Evolutionary conservation across 192 early-diverging fungal genomes (phyloP).

Genomic region (Podila minutissima): DNA sequence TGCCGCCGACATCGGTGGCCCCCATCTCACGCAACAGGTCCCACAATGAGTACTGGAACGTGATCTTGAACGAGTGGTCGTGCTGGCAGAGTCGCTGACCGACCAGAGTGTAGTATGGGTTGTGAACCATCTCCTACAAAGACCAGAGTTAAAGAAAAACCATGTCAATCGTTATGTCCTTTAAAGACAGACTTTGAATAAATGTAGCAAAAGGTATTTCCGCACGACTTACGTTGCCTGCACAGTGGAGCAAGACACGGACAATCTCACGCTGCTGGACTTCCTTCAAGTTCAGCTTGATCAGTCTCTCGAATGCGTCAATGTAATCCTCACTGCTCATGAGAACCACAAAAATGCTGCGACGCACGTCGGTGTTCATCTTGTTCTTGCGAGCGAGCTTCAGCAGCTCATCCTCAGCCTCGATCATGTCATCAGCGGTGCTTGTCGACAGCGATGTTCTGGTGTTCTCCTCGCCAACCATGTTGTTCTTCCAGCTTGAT

Average conservation of each 20-base stretch:
- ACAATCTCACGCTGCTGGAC: slow-evolving; percentile 97
- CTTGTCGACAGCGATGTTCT: slow-evolving; percentile 35
- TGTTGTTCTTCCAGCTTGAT: slow-evolving; percentile 88
- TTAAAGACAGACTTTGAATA: not conserved
- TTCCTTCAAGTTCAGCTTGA: slow-evolving; percentile 85
- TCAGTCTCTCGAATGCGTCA: slow-evolving; percentile 89
- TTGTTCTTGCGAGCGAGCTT: slow-evolving; percentile 84
- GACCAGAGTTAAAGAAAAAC: not conserved
- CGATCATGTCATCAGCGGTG: slow-evolving; percentile 52
- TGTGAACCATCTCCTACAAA: slow-evolving; percentile 83
- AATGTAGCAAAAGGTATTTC: not conserved
- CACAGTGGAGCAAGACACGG: slow-evolving; percentile 91
- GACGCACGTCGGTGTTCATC: slow-evolving; percentile 97
- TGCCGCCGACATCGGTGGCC: slow-evolving; percentile 80
- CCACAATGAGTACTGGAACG: slow-evolving; percentile 96
- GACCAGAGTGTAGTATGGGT: slow-evolving; percentile 94
- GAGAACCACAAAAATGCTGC: slow-evolving; percentile 91
- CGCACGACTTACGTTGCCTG: slow-evolving; percentile 67
- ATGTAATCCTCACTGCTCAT: slow-evolving; percentile 96
- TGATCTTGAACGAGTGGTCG: slow-evolving; percentile 86
- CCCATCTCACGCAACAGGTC: slow-evolving; percentile 90
- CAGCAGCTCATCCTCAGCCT: slow-evolving; percentile 72
- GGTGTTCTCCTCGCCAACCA: slow-evolving; percentile 57
- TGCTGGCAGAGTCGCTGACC: slow-evolving; percentile 81
- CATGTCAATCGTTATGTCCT: too few relatives aligned